phyloP scores from a whole-genome alignment of 148 eudicot genomes.

The Heliamphora exappendiculata region DNA sequence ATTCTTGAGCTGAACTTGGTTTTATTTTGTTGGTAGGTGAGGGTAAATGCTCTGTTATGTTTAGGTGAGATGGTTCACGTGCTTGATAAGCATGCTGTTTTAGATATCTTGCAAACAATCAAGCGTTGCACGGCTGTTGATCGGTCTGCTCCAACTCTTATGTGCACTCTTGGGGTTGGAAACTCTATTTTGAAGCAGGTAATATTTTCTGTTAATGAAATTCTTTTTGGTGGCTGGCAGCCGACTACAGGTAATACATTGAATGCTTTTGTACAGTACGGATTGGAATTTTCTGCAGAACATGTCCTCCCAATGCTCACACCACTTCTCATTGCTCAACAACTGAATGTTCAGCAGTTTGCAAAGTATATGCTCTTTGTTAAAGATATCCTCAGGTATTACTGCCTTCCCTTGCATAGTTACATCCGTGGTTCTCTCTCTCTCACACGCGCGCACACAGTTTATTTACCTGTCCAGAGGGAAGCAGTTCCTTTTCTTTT shows the following conservation, averaged over 20 bases:
- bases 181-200: constrained; percentile 89
- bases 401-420: constrained; percentile 1
- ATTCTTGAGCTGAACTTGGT: constrained; percentile 1
- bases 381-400: constrained; percentile 77
- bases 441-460: neutral
- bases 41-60: constrained; percentile 91
- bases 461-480: neutral
- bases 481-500: neutral
- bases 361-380: constrained; percentile 94
- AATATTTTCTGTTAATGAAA: constrained; percentile 1
- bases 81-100: constrained; percentile 69
- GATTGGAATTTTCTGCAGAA: constrained; percentile 80
- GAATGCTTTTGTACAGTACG: constrained; percentile 45
- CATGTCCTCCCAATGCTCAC: constrained; percentile 78
- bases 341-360: constrained; percentile 92
- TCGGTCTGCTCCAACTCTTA: constrained; percentile 89
- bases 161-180: constrained; percentile 91
- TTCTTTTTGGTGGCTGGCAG: neutral
- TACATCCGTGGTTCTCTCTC: neutral
- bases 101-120: constrained; percentile 73
- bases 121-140: constrained; percentile 97
- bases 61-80: constrained; percentile 70
- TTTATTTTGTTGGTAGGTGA: constrained; percentile 56
- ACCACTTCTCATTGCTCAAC: constrained; percentile 81
- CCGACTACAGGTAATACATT: constrained; percentile 11